Percentiles rank a stretch among this genome's conserved stretches.
These are phyloP conservation scores for Kluyveromyces sp. DNA, from an alignment of 1,139 yeast genomes.

Conservation along the genomic window DNA sequence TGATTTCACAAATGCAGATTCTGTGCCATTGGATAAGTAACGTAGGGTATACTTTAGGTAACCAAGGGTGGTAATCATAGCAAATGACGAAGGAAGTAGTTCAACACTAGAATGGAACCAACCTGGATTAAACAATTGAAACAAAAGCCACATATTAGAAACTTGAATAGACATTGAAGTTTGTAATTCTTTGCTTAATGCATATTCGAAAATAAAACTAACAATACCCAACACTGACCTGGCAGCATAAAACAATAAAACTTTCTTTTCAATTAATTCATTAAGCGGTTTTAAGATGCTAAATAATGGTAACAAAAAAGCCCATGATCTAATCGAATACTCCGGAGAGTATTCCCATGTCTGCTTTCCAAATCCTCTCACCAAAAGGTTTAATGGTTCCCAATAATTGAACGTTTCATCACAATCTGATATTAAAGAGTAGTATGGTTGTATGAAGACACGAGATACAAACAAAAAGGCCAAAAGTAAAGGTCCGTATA, in stretches of 20 bases:
- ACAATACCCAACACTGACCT: constrained; percentile 46
- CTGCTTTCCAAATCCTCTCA: constrained; percentile 81
- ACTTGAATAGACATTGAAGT: constrained; percentile 25
- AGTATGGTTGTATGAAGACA: constrained; percentile 24
- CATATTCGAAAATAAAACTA: constrained; percentile 34
- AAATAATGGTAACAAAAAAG: constrained; percentile 53
- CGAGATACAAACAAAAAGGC: constrained; percentile 17
- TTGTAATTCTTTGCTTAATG: constrained; percentile 20
- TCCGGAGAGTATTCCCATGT: constrained; percentile 97
- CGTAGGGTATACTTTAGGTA: constrained; percentile 30
- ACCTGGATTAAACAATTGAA: constrained; percentile 30
- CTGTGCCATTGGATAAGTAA: constrained; percentile 22
- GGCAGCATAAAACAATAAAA: constrained; percentile 41
- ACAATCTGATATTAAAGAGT: constrained; percentile 58
- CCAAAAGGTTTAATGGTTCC: constrained; percentile 80
- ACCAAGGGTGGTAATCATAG: constrained; percentile 62
- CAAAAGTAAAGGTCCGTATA: constrained; percentile 7
- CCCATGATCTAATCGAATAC: constrained; percentile 81
- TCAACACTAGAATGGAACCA: constrained; percentile 86
- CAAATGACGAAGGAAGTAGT: constrained; percentile 77
- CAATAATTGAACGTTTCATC: constrained; percentile 86
- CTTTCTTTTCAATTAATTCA: constrained; percentile 9
- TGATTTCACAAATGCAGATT: constrained; percentile 27
- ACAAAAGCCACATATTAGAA: constrained; percentile 34
- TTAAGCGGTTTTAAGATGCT: constrained; percentile 37